Evolutionary conservation across 805 yeast genomes (phyloP).

Genomic region (Cephaloascus albidus): DNA sequence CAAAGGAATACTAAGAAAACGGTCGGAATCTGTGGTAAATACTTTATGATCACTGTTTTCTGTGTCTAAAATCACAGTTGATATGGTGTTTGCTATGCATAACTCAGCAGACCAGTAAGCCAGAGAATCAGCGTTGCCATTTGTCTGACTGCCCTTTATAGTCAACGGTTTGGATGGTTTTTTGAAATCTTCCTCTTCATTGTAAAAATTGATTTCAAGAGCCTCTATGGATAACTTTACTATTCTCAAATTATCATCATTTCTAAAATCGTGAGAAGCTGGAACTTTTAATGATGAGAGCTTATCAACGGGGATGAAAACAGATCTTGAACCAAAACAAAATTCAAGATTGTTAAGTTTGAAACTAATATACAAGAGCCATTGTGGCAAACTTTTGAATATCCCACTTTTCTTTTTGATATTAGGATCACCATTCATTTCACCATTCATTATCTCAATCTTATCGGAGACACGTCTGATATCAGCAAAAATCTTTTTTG

Average conservation of each 20-base stretch:
- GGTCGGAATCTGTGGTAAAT: neutral
- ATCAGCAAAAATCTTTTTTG: conserved; percentile 13
- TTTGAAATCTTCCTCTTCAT: neutral
- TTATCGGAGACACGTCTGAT: neutral
- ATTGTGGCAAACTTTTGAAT: conserved; percentile 19
- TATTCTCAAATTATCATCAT: neutral
- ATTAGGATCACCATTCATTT: neutral
- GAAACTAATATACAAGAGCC: conserved; percentile 19
- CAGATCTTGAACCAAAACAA: conserved; percentile 26
- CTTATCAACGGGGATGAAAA: conserved; percentile 16
- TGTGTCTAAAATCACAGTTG: neutral
- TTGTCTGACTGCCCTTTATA: too few relatives aligned
- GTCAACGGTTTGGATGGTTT: neutral
- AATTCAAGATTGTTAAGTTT: conserved; percentile 9
- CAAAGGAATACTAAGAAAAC: neutral
- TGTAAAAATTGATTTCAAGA: neutral
- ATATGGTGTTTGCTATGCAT: neutral
- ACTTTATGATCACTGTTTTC: neutral
- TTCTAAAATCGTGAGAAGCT: neutral
- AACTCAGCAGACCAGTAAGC: neutral
- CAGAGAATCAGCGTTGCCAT: too few relatives aligned
- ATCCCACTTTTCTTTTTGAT: conserved; percentile 1
- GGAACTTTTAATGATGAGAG: neutral
- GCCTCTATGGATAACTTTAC: neutral
- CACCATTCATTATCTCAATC: neutral